These are phyloP conservation scores for Hypsizygus marmoreus DNA, from an alignment of 768 basidiomycete species.

Conservation along the genomic window DNA sequence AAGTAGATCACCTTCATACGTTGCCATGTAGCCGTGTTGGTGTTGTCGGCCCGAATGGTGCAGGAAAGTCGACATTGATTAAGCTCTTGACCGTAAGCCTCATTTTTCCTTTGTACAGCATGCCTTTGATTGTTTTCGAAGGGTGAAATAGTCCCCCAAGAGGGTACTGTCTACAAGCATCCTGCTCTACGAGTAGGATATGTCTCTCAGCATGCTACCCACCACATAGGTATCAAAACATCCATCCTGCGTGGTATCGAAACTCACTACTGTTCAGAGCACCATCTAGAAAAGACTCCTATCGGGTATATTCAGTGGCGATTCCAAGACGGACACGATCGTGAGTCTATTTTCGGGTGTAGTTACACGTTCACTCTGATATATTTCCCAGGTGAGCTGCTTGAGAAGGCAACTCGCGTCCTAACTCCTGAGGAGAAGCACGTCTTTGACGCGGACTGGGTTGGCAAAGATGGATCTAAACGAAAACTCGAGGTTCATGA, in stretches of 20 bases:
- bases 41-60: slow-evolving; percentile 90
- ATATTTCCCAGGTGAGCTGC: slow-evolving; percentile 64
- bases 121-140: slow-evolving; percentile 28
- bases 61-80: slow-evolving; percentile 94
- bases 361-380: slow-evolving; percentile 5
- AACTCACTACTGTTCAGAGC: slow-evolving; percentile 50
- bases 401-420: slow-evolving; percentile 91
- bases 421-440: slow-evolving; percentile 85
- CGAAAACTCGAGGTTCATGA: slow-evolving; percentile 84
- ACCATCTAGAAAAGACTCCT: slow-evolving; percentile 94
- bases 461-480: slow-evolving; percentile 87
- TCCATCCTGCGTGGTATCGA: neutral
- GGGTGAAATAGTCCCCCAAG: slow-evolving; percentile 92
- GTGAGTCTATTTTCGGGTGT: slow-evolving; percentile 43
- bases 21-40: slow-evolving; percentile 93
- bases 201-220: slow-evolving; percentile 97
- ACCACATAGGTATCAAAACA: slow-evolving; percentile 71
- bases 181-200: slow-evolving; percentile 93
- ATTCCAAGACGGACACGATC: slow-evolving; percentile 98
- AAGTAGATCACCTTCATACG: too few relatives aligned
- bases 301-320: slow-evolving; percentile 98
- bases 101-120: neutral
- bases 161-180: slow-evolving; percentile 92
- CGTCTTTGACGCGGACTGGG: slow-evolving; percentile 81
- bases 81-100: slow-evolving; percentile 81